Conservation (phyloP, 768 basidiomycete genomes). For the Phylloporus arenicola region DNA sequence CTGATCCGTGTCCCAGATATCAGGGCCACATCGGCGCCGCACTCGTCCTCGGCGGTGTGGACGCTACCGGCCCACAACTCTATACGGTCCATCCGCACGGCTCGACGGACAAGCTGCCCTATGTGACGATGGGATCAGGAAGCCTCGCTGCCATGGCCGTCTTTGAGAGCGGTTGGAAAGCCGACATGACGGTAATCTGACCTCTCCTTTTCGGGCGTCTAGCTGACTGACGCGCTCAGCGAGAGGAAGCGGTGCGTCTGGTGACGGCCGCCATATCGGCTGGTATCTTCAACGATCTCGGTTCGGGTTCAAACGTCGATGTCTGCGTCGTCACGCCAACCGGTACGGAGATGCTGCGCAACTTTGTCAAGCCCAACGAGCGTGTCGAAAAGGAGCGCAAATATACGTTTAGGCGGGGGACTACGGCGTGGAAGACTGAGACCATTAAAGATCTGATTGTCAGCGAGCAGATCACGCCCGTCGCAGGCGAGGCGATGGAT, state of each 20-base stretch:
- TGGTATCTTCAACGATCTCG: conserved; percentile 99
- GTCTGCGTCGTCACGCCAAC: conserved; percentile 89
- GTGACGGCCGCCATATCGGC: conserved; percentile 86
- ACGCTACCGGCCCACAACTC: conserved; percentile 86
- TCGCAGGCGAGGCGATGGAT: conserved; percentile 75
- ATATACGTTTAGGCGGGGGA: conserved; percentile 72
- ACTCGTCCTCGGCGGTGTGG: conserved; percentile 95
- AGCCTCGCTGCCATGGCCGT: conserved; percentile 97
- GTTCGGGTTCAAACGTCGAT: conserved; percentile 97
- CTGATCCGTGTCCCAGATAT: conserved; percentile 60
- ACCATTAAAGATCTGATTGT: conserved; percentile 66
- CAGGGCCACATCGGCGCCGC: conserved; percentile 95
- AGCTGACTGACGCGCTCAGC: conserved; percentile 37
- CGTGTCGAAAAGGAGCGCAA: conserved; percentile 71
- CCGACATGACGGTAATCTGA: conserved; percentile 67
- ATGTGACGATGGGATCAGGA: conserved; percentile 98
- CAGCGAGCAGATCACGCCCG: conserved; percentile 57
- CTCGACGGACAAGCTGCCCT: conserved; percentile 96
- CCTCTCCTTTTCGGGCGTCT: neutral
- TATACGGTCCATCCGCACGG: conserved; percentile 97
- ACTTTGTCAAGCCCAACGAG: conserved; percentile 88
- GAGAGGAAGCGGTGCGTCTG: conserved; percentile 73
- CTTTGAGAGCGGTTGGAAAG: conserved; percentile 82
- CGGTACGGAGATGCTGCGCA: conserved; percentile 88
- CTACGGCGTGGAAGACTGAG: conserved; percentile 87